Evolutionary conservation across 495 filamentous ascomycete species (phyloP).

Genomic region (Hypomontagnella submonticulosa): DNA sequence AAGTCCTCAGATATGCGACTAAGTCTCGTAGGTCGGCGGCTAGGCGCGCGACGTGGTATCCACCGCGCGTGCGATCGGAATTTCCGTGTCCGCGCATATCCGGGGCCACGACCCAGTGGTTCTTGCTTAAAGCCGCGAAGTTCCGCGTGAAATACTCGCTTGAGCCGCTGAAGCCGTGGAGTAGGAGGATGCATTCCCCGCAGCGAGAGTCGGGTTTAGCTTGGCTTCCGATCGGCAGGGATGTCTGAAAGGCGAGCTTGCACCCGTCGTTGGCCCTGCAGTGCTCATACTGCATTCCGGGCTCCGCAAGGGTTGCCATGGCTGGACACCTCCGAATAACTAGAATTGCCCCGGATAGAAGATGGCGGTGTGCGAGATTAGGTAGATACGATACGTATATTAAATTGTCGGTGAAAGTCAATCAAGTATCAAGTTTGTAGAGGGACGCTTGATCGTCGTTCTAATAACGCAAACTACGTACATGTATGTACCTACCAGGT

Average conservation of each 20-base stretch:
- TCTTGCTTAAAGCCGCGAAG: conserved; percentile 36
- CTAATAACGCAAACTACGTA: no score
- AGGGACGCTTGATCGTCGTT: no score
- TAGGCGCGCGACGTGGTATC: conserved; percentile 59
- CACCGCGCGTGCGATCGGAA: conserved; percentile 48
- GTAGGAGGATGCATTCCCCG: conserved; percentile 45
- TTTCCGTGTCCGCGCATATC: conserved; percentile 59
- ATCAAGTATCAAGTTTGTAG: no score
- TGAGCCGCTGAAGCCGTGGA: conserved; percentile 61
- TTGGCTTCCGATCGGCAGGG: conserved; percentile 29
- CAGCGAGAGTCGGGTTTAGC: conserved; percentile 4
- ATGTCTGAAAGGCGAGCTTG: conserved; percentile 48
- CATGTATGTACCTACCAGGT: no score
- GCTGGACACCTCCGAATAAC: neutral
- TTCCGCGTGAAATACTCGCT: conserved; percentile 57
- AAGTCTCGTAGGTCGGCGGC: conserved; percentile 55
- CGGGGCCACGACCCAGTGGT: conserved; percentile 54
- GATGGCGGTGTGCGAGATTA: conserved; percentile 9
- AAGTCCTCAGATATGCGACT: conserved; percentile 39
- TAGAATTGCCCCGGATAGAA: neutral
- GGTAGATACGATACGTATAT: neutral
- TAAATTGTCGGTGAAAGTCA: no score
- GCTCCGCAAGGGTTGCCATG: conserved; percentile 14
- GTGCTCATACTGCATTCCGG: conserved; percentile 43
- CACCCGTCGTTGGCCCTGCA: conserved; percentile 49